Evolutionary conservation across 768 basidiomycete species (phyloP), one percentile per base, ranked within the genome.

Genomic region (Boletus subcaerulescens): DNA sequence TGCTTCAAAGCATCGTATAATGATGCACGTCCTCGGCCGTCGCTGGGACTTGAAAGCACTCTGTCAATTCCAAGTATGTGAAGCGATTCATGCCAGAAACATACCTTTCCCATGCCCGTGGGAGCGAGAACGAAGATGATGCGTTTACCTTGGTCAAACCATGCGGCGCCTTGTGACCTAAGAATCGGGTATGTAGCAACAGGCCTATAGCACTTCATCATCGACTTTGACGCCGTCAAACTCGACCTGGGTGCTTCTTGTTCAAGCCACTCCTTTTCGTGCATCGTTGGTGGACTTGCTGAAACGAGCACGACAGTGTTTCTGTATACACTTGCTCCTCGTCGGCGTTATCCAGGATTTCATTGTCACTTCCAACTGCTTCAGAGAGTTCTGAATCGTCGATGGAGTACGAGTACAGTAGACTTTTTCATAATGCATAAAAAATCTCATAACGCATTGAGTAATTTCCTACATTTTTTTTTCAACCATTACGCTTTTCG

Each of bases 101-200:
- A 31, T 31, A 86, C 90, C 80, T 93, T 93, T 35, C 91, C 91
- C 87, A 93, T 90, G 6, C 91, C 90, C 10, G 91, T 93, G 0
- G 91, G 90, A 15, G 91, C 91, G 3, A 92, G 77, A 11, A 91
- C 88, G 45, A 92, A 78, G 14, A 92, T 22, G 8, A 5, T 29
- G 22, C 14, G 43, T 59, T 55, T 42, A 58, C 42, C 29, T 41
- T 8, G 22, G 24, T 17, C 26, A 35, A 44, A 39, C 20, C 17
- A 22, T 13, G 9, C 24, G 3, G 29, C 11, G 3, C 9, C n/a
- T 24, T 14, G 36, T 32, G 18, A n/a, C n/a, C n/a, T n/a, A n/a
- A 43, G 7, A 39, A 6, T 10, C 11, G 4, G 24, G 29, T 4
- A 20, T 12, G 15, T 31, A 33, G 15, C 8, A 13, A 57, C 60